phyloP scores from a whole-genome alignment of 345 rosid genomes.

The Carallia pectinifolia region DNA sequence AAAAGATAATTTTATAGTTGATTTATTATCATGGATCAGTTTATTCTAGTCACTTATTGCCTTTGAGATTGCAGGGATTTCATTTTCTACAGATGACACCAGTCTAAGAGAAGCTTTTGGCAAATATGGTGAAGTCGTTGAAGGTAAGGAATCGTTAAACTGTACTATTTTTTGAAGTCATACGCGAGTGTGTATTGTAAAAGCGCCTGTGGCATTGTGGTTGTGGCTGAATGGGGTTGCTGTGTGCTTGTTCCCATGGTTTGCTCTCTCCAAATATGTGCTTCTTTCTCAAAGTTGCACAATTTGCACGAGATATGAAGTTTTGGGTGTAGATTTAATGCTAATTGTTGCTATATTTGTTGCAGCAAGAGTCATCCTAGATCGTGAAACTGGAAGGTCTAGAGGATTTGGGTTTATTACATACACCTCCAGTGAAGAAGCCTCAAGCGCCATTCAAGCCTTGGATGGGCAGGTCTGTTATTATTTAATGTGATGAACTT shows the following conservation, averaged over 20 bases:
- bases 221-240: too few relatives aligned
- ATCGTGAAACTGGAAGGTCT: constrained; percentile 88
- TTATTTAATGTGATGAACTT: neutral
- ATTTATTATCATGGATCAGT: too few relatives aligned
- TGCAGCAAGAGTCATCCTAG: constrained; percentile 81
- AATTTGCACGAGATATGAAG: neutral
- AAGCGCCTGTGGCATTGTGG: neutral
- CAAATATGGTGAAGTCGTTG: constrained; percentile 79
- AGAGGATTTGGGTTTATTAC: constrained; percentile 94
- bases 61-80: constrained; percentile 53
- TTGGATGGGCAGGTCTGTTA: constrained; percentile 83
- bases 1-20: too few relatives aligned
- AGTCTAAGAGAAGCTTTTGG: constrained; percentile 65
- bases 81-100: constrained; percentile 61
- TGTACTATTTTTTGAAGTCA: constrained; percentile 5
- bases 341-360: neutral
- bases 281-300: neutral
- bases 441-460: constrained; percentile 90
- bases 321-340: neutral
- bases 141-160: constrained; percentile 40
- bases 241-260: too few relatives aligned
- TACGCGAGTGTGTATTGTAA: neutral
- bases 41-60: neutral
- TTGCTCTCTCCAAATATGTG: neutral
- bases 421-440: constrained; percentile 60